phyloP scores from a whole-genome alignment of 2,329 filamentous ascomycete species.

The Phialophora tarda region DNA sequence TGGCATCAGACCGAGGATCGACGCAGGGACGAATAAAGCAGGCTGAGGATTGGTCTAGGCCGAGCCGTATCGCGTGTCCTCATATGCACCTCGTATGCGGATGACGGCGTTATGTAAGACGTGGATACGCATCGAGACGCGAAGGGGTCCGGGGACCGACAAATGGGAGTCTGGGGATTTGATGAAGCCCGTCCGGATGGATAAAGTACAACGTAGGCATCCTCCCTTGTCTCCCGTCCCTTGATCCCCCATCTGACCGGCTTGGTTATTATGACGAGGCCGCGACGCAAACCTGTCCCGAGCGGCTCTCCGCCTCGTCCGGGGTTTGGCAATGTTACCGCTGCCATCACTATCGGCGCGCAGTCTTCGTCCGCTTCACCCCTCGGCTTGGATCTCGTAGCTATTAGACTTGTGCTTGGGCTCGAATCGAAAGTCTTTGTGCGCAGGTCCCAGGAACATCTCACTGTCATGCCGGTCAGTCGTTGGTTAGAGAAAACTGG shows the following conservation, averaged over 20 bases:
- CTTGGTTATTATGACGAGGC: not conserved
- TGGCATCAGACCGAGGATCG: not conserved
- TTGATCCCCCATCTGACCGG: not conserved
- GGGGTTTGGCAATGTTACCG: not conserved
- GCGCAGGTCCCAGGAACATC: conserved; percentile 93
- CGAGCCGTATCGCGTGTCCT: not conserved
- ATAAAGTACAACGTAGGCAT: not conserved
- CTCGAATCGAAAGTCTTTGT: conserved; percentile 89
- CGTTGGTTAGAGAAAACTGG: conserved; percentile 33
- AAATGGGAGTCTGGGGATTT: not conserved
- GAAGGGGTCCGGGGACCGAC: not conserved
- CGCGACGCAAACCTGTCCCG: not conserved
- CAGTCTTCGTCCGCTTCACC: conserved; percentile 47
- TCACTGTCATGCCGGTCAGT: conserved; percentile 63
- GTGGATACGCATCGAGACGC: not conserved
- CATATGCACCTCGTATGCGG: not conserved
- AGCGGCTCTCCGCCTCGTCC: not conserved
- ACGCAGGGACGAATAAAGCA: not conserved
- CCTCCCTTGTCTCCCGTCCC: not conserved
- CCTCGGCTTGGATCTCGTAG: conserved; percentile 81
- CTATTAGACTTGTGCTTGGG: conserved; percentile 97
- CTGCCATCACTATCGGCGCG: not conserved
- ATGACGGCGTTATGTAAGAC: not conserved
- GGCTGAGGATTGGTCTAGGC: not conserved
- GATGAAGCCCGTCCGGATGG: not conserved